phyloP scores from a whole-genome alignment of 75 land plant genomes.

The Sequoiadendron giganteum region DNA sequence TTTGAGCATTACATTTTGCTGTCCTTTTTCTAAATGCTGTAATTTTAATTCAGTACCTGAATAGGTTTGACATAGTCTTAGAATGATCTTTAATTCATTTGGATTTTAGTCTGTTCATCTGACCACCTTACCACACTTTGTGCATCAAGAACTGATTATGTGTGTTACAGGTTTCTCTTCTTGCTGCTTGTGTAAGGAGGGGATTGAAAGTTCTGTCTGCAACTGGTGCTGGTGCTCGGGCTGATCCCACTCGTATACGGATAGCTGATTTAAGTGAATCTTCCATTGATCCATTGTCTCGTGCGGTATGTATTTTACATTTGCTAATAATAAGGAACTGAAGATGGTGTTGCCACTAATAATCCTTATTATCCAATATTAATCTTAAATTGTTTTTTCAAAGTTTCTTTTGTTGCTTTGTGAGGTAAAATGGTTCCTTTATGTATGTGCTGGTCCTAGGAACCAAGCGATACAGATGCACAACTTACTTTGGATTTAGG shows the following conservation, averaged over 20 bases:
- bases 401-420: conserved; percentile 4
- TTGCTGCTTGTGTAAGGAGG: conserved; percentile 91
- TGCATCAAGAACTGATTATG: background rate
- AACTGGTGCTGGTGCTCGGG: conserved; percentile 98
- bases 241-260: conserved; percentile 96
- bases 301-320: conserved; percentile 58
- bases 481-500: background rate
- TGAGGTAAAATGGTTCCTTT: background rate
- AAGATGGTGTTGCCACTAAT: background rate
- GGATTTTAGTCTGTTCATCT: background rate
- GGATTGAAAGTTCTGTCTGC: conserved; percentile 87
- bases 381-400: background rate
- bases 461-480: background rate
- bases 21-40: background rate
- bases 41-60: background rate
- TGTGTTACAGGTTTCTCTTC: conserved; percentile 71
- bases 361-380: background rate
- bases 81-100: background rate
- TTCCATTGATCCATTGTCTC: conserved; percentile 89
- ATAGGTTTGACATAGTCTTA: background rate
- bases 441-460: background rate
- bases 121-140: background rate
- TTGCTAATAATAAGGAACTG: background rate
- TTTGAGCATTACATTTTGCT: background rate
- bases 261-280: conserved; percentile 93